Conservation (phyloP, 805 yeast genomes). For the Cyberlindnera maritima region DNA sequence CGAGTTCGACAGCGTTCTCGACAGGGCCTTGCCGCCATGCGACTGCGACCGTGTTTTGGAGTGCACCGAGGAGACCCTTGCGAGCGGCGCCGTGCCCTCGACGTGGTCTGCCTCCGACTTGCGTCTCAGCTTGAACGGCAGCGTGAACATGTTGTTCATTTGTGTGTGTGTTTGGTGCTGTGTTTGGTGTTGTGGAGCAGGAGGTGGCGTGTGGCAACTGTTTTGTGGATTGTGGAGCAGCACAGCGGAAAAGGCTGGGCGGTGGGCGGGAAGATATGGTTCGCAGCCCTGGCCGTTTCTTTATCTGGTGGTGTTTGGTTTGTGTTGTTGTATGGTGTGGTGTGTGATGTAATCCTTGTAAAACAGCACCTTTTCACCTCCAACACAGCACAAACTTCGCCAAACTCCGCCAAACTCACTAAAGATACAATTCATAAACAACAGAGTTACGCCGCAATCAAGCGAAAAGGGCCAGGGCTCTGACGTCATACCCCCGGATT, state of each 20-base stretch:
- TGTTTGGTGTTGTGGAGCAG: not conserved
- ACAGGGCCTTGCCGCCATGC: slow-evolving; percentile 2
- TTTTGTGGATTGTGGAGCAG: not conserved
- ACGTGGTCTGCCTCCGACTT: slow-evolving; percentile 13
- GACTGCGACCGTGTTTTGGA: slow-evolving; percentile 11
- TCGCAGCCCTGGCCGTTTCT: not conserved
- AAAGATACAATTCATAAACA: no score
- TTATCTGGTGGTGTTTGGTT: not conserved
- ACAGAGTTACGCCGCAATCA: no score
- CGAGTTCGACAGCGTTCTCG: slow-evolving; percentile 11
- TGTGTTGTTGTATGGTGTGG: no score
- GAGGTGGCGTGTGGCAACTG: not conserved
- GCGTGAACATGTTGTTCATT: slow-evolving; percentile 9
- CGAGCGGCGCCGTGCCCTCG: not conserved
- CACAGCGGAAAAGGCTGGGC: not conserved
- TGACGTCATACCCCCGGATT: no score
- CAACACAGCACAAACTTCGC: no score
- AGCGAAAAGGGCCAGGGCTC: no score
- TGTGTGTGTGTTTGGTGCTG: not conserved
- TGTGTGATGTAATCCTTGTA: no score
- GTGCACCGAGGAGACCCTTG: slow-evolving; percentile 2
- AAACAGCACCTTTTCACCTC: no score
- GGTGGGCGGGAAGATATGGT: not conserved
- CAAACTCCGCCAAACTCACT: no score
- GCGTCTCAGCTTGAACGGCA: slow-evolving; percentile 14